phyloP scores from a whole-genome alignment of 1,284 basidiomycete genomes.

The Sporisorium reilianum region DNA sequence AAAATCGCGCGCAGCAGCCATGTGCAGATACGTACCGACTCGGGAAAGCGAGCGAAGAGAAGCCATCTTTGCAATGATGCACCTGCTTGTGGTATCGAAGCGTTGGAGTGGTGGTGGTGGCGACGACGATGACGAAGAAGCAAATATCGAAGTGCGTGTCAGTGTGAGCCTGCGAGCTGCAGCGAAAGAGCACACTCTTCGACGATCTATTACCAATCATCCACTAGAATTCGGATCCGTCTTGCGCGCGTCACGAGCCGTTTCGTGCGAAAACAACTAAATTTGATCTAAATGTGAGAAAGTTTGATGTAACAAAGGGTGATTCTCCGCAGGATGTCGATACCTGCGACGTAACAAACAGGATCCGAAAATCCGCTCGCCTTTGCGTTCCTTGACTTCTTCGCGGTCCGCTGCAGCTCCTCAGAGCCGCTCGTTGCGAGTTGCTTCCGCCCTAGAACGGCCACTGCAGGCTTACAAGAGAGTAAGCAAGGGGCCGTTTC shows the following conservation, averaged over 20 bases:
- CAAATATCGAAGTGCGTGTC: neutral
- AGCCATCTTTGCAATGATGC: slow-evolving; percentile 34
- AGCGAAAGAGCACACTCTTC: neutral
- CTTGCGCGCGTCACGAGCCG: slow-evolving; percentile 12
- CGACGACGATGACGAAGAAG: slow-evolving; percentile 8
- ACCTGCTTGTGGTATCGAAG: neutral
- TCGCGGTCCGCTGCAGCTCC: neutral
- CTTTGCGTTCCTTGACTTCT: neutral
- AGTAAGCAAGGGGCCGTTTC: neutral
- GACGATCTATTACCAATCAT: slow-evolving; percentile 52
- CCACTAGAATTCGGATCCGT: slow-evolving; percentile 32
- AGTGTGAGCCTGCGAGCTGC: slow-evolving; percentile 9
- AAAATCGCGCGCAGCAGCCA: neutral
- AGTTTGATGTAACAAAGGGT: neutral
- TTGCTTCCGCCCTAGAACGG: too few species aligned
- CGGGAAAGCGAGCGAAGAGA: slow-evolving; percentile 46
- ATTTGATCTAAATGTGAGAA: neutral
- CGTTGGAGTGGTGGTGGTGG: slow-evolving; percentile 19
- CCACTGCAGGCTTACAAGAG: too few species aligned
- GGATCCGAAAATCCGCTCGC: neutral
- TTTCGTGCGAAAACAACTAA: slow-evolving; percentile 16
- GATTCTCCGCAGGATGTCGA: too few species aligned
- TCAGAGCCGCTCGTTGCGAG: too few species aligned
- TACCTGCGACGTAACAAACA: neutral
- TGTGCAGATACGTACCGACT: slow-evolving; percentile 36